A percentile compares a stretch with the other conserved stretches of the same genome.
Conservation (phyloP, 2,329 filamentous ascomycete genomes). For the Bisporella sp. region DNA sequence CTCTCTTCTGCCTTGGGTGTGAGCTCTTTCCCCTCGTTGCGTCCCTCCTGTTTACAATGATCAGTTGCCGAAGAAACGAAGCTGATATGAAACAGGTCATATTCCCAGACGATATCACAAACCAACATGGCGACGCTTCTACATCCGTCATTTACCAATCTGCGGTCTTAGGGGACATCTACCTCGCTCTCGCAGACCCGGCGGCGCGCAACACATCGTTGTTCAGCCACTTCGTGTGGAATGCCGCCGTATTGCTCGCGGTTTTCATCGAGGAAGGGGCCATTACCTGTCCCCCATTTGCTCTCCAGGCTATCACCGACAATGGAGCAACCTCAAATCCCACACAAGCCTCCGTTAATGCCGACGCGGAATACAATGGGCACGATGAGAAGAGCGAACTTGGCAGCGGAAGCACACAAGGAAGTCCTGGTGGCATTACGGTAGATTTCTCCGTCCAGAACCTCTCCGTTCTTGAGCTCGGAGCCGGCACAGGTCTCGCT, state of each 20-base stretch:
- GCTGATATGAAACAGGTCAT: slow-evolving; percentile 28
- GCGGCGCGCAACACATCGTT: slow-evolving; percentile 48
- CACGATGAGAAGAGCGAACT: too few relatives aligned
- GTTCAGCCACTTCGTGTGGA: slow-evolving; percentile 71
- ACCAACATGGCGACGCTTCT: slow-evolving; percentile 49
- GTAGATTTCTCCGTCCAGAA: slow-evolving; percentile 9
- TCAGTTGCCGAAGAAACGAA: too few relatives aligned
- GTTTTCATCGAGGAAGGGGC: slow-evolving; percentile 43
- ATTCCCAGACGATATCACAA: slow-evolving; percentile 61
- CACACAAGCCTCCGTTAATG: too few relatives aligned
- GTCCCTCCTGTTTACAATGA: too few relatives aligned
- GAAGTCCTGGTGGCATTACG: not conserved
- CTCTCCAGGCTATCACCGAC: too few relatives aligned
- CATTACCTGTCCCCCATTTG: not conserved
- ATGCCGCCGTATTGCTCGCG: slow-evolving; percentile 50
- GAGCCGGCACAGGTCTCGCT: slow-evolving; percentile 55
- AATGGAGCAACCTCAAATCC: not conserved
- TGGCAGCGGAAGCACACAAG: too few relatives aligned
- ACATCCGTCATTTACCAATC: slow-evolving; percentile 53
- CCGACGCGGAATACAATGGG: too few relatives aligned
- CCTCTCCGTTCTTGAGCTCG: slow-evolving; percentile 51
- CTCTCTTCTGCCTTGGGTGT: slow-evolving; percentile 51
- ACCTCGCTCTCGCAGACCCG: slow-evolving; percentile 32
- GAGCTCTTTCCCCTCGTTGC: not conserved
- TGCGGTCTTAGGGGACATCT: slow-evolving; percentile 27